phyloP scores from a whole-genome alignment of 768 basidiomycete species.

The Pholiota molesta region DNA sequence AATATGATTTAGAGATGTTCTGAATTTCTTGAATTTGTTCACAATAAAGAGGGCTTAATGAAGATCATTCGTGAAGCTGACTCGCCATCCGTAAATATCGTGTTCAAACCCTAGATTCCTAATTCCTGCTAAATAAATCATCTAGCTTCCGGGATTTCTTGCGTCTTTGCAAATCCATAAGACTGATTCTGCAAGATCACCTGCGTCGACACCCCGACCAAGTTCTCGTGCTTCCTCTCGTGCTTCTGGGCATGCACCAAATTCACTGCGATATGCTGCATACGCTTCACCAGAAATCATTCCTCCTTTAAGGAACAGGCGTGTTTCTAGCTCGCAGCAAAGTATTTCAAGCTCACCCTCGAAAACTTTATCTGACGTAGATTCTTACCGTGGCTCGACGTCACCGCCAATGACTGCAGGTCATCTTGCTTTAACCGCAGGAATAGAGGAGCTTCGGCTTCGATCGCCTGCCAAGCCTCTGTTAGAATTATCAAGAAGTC shows the following conservation, averaged over 20 bases:
- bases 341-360: slow-evolving; percentile 38
- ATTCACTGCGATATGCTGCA: slow-evolving; percentile 67
- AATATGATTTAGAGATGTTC: slow-evolving; percentile 59
- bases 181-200: slow-evolving; percentile 9
- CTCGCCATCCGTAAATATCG: slow-evolving; percentile 53
- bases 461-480: not conserved
- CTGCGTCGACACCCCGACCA: slow-evolving; percentile 18
- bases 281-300: slow-evolving; percentile 65
- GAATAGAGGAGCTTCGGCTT: slow-evolving; percentile 7
- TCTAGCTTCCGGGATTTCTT: slow-evolving; percentile 75
- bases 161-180: slow-evolving; percentile 17
- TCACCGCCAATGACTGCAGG: slow-evolving; percentile 42
- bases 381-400: slow-evolving; percentile 18
- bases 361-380: slow-evolving; percentile 25
- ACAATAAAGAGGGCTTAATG: slow-evolving; percentile 46
- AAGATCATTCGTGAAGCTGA: slow-evolving; percentile 49
- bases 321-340: slow-evolving; percentile 30
- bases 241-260: slow-evolving; percentile 22
- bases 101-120: not conserved
- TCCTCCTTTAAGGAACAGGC: slow-evolving; percentile 42
- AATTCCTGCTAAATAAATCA: slow-evolving; percentile 4
- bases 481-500: not conserved
- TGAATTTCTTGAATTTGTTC: slow-evolving; percentile 59
- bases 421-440: slow-evolving; percentile 43
- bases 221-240: slow-evolving; percentile 16